Evolutionary conservation across 2,329 filamentous ascomycete species (phyloP), one percentile per base, ranked within the genome.

Genomic region (Sarocladiaceae sp.): DNA sequence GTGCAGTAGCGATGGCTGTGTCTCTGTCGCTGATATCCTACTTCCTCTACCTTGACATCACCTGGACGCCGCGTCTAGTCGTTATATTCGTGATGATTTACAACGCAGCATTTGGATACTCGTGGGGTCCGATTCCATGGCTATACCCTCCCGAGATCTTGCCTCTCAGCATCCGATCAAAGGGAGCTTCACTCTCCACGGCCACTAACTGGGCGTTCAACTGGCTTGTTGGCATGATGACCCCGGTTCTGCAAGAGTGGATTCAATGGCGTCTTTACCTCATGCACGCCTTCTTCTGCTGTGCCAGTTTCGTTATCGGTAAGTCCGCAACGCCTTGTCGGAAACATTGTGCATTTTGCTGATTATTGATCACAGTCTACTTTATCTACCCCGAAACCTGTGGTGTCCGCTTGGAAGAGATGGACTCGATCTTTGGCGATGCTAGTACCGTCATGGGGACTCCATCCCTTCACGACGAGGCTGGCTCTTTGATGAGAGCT

Each of bases 181-280:
- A 97, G 73, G 93, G 93, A 49, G 91, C 93, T 44, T 95, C 89
- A 75, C 67, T 98, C 61, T 96, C 91, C 48, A 97, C 93, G 2
- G 93, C 93, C 15, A 83, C 90, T 24, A 98, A 98, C 61, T 98
- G 93, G 93, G 89, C 91, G 1, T 95, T 93, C 67, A 98, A 98
- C 67, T 97, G 20, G 93, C 97, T 4, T 91, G 93, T 97, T 3
- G 93, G 93, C 53, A 88, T 95, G 65, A 79, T 97, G 73, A 98
- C 93, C 0, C 93, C 93, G 2, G 82, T 97, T 45, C 71, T 97
- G 48, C 91, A 98, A 63, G 88, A 93, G 56, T 81, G 76, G 66
- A 97, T 98, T 56, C 80, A 85, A 56, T 98, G 93, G 93, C 81
- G 93, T 26, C 72, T 97, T 48, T 98, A 98, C 58, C 76, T 98